Base-by-base conservation (phyloP, 345 rosid genomes). In the Corymbia maculata region DNA sequence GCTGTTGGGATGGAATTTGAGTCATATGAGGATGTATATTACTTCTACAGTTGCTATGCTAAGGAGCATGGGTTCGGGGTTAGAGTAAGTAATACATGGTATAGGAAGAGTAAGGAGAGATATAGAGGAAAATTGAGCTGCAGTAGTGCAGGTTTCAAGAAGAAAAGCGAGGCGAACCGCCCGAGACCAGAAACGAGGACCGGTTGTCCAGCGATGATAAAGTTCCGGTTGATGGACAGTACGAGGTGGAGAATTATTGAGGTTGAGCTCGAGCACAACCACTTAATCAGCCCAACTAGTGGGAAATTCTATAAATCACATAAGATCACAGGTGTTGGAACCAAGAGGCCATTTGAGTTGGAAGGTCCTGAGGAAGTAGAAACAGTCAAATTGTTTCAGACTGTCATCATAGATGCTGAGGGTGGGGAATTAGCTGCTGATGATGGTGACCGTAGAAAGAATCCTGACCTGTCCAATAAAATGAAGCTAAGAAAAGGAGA, bases 51-150 rank as follows among this genome's bases (percentile, higher is more conserved):
- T 86, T 92, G 93, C 86, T 97, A 95, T 85, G 97, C 98, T 1
- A 93, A 94, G 91, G 97, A 95, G 68, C 91, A 94, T 49, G 98
- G 98, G 7, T 97, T 96, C 44, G 97, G 93, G 6, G 95, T 97
- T 88, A 91, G 98, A 88, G 98, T 97, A 12, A 97, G 95, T 86
- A 94, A 96, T 80, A 96, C 99, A 0, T 97, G 98, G 98, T 94
- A 95, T 7, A 96, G 98, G 52, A 97, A 97, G 89, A 96, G 98
- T 91, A 94, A 97, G 90, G 98, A 96, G 94, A 95, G 94, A 89
- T 95, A 95, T 32, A 95, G 99, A 12, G 98, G 98, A 13, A 97
- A 94, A 19, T 94, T 97, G 86, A 94, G 98, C 88, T 97, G 99
- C 91, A 97, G 94, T 88, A 93, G 98, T 49, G 95, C 94, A 92